Evolutionary conservation across 2,329 filamentous ascomycete genomes (phyloP).

Genomic region (Cytospora piceicola): DNA sequence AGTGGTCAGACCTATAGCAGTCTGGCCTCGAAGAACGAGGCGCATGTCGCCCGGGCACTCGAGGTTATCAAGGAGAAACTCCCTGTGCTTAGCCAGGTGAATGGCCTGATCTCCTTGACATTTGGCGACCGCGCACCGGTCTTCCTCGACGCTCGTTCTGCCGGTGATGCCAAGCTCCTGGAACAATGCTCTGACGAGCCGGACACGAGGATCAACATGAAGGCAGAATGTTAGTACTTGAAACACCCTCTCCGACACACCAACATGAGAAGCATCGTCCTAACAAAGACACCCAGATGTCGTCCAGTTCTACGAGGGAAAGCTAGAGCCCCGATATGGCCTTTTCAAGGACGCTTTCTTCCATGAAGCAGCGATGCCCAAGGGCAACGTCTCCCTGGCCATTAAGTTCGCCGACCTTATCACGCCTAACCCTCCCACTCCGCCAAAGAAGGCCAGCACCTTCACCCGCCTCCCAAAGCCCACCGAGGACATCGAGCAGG

Average conservation of each 20-base stretch:
- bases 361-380: conserved; percentile 33
- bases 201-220: conserved; percentile 34
- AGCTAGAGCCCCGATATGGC: conserved; percentile 37
- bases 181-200: conserved; percentile 33
- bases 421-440: conserved; percentile 32
- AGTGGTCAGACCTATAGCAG: conserved; percentile 32
- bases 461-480: conserved; percentile 44
- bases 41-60: conserved; percentile 28
- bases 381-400: conserved; percentile 34
- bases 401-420: conserved; percentile 37
- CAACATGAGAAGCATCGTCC: not conserved
- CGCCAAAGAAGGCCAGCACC: conserved; percentile 41
- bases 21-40: conserved; percentile 29
- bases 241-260: not conserved
- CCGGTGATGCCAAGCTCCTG: conserved; percentile 33
- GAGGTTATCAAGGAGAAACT: conserved; percentile 35
- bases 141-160: conserved; percentile 35
- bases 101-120: conserved; percentile 32
- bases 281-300: conserved; percentile 27
- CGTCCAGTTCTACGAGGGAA: conserved; percentile 34
- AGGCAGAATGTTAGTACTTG: conserved; percentile 31
- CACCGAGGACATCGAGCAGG: conserved; percentile 37
- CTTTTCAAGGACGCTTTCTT: conserved; percentile 38
- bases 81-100: conserved; percentile 33
- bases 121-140: conserved; percentile 33